These are phyloP conservation scores for Xylaria palmicola DNA, from an alignment of 495 filamentous ascomycete genomes.

Conservation along the genomic window DNA sequence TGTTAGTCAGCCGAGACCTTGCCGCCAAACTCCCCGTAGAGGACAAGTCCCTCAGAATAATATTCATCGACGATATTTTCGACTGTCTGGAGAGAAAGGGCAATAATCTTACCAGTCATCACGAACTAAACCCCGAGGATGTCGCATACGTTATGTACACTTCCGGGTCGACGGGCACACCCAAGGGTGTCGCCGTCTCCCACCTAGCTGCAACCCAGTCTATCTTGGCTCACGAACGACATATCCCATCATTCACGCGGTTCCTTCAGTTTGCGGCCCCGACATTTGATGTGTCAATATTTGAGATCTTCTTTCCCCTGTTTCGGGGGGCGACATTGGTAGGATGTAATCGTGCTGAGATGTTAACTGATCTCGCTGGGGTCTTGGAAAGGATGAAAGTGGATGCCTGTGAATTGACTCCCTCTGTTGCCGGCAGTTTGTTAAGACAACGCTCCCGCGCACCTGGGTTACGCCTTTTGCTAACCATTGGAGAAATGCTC, in stretches of 20 bases:
- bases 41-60: constrained; percentile 16
- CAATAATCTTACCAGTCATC: background rate
- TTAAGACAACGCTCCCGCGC: constrained; percentile 59
- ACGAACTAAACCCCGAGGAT: constrained; percentile 34
- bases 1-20: constrained; percentile 50
- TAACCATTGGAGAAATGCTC: constrained; percentile 89
- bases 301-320: constrained; percentile 84
- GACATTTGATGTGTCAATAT: constrained; percentile 85
- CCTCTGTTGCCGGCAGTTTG: constrained; percentile 71
- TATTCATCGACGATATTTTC: constrained; percentile 27
- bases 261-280: constrained; percentile 87
- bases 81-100: background rate
- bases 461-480: constrained; percentile 60
- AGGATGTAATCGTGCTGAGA: constrained; percentile 57
- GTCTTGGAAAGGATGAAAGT: constrained; percentile 62
- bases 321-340: constrained; percentile 69
- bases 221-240: constrained; percentile 70
- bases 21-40: constrained; percentile 28
- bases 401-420: constrained; percentile 80
- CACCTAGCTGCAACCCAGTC: constrained; percentile 75
- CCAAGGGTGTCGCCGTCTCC: constrained; percentile 79
- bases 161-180: constrained; percentile 82
- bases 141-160: constrained; percentile 91
- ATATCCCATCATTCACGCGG: constrained; percentile 68
- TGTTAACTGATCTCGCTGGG: constrained; percentile 68